Evolutionary conservation across 2,329 filamentous ascomycete species (phyloP).

Genomic region (Fusarium tricinctum): DNA sequence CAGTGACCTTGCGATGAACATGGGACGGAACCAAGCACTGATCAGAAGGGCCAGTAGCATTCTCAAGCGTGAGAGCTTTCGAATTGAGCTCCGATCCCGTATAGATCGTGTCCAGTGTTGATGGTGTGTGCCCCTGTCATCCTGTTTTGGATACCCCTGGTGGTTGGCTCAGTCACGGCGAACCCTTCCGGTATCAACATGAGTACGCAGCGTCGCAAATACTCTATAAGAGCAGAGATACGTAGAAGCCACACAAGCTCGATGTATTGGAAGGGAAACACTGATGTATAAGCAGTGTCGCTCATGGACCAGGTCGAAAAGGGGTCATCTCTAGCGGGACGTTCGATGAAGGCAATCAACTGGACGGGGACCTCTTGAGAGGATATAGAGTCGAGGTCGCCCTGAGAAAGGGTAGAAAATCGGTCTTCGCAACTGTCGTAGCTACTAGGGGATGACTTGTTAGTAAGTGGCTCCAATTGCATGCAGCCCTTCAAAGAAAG

Average conservation of each 20-base stretch:
- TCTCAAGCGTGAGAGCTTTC: not conserved
- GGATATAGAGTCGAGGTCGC: not conserved
- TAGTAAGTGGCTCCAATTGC: not conserved
- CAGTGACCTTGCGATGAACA: too few relatives aligned
- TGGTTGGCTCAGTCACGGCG: not conserved
- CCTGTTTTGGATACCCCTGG: not conserved
- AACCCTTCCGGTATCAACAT: not conserved
- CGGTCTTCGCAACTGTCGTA: not conserved
- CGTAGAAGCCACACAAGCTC: not conserved
- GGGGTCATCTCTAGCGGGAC: conserved; percentile 1
- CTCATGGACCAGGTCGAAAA: conserved; percentile 2
- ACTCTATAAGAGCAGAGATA: not conserved
- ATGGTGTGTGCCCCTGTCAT: not conserved
- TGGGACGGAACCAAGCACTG: too few relatives aligned
- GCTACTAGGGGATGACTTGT: not conserved
- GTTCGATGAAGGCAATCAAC: conserved; percentile 2
- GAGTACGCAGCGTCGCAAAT: not conserved
- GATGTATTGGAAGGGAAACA: not conserved
- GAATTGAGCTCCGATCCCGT: conserved; percentile 16
- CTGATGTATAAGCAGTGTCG: not conserved
- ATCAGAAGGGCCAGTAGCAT: not conserved
- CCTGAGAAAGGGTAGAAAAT: not conserved
- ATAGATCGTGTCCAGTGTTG: not conserved
- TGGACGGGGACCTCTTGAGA: not conserved
- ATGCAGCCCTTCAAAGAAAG: not conserved